These are phyloP conservation scores for Huntiella decipiens DNA, from an alignment of 2,329 filamentous ascomycete species.

Conservation along the genomic window DNA sequence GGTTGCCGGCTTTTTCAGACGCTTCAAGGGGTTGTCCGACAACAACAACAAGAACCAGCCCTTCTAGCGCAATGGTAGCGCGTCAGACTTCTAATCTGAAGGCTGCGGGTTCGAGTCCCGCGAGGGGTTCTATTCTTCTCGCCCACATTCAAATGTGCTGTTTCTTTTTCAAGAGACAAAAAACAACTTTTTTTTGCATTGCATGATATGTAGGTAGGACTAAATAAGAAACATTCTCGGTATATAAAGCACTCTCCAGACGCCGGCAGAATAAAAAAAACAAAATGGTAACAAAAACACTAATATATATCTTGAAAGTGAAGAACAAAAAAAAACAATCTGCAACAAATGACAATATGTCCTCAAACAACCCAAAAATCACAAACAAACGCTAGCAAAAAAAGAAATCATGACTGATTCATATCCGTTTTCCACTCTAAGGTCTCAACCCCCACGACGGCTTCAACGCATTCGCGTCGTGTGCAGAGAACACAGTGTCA, in stretches of 20 bases:
- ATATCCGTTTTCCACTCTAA: constrained; percentile 14
- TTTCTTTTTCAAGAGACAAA: background rate
- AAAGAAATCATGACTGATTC: constrained; percentile 8
- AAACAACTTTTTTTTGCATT: background rate
- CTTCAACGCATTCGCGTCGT: constrained; percentile 44
- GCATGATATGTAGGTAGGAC: background rate
- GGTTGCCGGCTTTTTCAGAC: too few species aligned
- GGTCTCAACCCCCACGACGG: constrained; percentile 37
- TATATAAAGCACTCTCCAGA: too few species aligned
- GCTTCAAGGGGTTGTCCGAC: background rate
- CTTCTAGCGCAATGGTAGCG: constrained; percentile 12
- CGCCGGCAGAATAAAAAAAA: background rate
- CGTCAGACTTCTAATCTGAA: constrained; percentile 12
- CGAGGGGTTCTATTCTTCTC: constrained; percentile 9
- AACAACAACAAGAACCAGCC: background rate
- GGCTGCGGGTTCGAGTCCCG: constrained; percentile 12
- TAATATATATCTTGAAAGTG: constrained; percentile 11
- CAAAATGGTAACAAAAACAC: constrained; percentile 14
- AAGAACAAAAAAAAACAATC: constrained; percentile 12
- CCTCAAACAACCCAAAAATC: background rate
- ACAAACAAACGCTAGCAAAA: constrained; percentile 8
- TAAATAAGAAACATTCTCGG: background rate
- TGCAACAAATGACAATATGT: background rate
- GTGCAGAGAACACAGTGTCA: constrained; percentile 60
- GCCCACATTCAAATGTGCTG: background rate